Conservation (phyloP, 2,329 filamentous ascomycete species). For the Rutstroemia sp. region DNA sequence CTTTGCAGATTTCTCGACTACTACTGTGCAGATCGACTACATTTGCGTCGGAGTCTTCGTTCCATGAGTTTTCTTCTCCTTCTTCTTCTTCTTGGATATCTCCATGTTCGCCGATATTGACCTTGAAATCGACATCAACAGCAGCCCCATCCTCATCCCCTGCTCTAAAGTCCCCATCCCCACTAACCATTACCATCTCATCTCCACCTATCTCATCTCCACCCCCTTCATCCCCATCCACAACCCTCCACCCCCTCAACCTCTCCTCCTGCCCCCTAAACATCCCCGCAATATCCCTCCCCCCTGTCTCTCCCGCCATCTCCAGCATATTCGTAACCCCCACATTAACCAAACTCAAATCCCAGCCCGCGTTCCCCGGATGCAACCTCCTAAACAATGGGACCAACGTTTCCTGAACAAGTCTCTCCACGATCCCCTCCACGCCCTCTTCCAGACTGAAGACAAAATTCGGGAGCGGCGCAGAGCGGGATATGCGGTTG, state of each 20-base stretch:
- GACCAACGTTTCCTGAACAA: constrained; percentile 62
- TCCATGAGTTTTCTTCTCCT: constrained; percentile 16
- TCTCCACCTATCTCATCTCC: not conserved
- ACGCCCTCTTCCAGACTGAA: constrained; percentile 55
- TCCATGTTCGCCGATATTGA: too few species aligned
- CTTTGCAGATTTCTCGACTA: constrained; percentile 30
- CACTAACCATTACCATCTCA: constrained; percentile 11
- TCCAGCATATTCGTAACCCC: constrained; percentile 79
- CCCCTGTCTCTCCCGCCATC: constrained; percentile 39
- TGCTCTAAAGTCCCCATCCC: constrained; percentile 4
- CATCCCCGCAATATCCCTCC: constrained; percentile 75
- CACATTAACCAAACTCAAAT: constrained; percentile 77
- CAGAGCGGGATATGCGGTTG: constrained; percentile 69
- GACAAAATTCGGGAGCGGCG: constrained; percentile 63
- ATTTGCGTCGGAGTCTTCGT: too few species aligned
- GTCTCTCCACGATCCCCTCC: constrained; percentile 55
- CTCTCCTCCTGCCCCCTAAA: constrained; percentile 67
- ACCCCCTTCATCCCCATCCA: constrained; percentile 34
- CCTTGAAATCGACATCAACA: too few species aligned
- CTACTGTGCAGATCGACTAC: too few species aligned
- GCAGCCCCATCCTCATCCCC: constrained; percentile 28
- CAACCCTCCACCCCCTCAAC: constrained; percentile 58
- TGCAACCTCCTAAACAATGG: constrained; percentile 71
- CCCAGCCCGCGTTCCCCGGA: constrained; percentile 57
- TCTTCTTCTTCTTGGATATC: constrained; percentile 18